Conservation (phyloP, 75 land plant genomes). For the Selaginella tamariscina region DNA sequence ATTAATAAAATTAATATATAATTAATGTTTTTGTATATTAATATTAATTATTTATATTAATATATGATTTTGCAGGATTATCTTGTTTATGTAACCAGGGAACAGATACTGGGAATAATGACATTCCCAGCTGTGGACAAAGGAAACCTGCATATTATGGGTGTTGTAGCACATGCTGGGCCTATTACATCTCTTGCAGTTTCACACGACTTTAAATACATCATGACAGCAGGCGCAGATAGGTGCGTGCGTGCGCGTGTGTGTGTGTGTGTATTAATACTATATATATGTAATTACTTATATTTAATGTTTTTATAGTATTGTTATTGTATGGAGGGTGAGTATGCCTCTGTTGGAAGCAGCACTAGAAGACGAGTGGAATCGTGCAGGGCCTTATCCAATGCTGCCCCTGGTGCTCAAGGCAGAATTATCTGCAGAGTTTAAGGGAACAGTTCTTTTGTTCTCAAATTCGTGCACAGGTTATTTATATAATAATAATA, state of each 20-base stretch:
- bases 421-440: conserved; percentile 10
- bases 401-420: neutral
- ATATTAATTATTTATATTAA: neutral
- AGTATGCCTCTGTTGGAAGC: conserved; percentile 5
- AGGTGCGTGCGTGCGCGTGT: neutral
- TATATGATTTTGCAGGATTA: conserved; percentile 10
- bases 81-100: conserved; percentile 14
- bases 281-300: neutral
- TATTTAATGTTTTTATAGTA: conserved; percentile 5
- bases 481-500: neutral
- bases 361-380: neutral
- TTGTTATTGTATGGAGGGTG: conserved; percentile 18
- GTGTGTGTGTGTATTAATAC: neutral
- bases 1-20: neutral
- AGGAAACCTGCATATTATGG: conserved; percentile 16
- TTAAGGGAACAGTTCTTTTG: conserved; percentile 18
- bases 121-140: conserved; percentile 3
- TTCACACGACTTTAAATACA: conserved; percentile 13
- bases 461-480: conserved; percentile 21
- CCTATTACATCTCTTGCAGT: conserved; percentile 6
- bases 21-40: neutral
- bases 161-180: conserved; percentile 24
- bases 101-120: conserved; percentile 20
- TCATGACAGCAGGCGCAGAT: conserved; percentile 8
- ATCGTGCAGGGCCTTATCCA: conserved; percentile 9